These are phyloP conservation scores for Leptographium radiaticola DNA, from an alignment of 2,329 filamentous ascomycete species.

Conservation along the genomic window DNA sequence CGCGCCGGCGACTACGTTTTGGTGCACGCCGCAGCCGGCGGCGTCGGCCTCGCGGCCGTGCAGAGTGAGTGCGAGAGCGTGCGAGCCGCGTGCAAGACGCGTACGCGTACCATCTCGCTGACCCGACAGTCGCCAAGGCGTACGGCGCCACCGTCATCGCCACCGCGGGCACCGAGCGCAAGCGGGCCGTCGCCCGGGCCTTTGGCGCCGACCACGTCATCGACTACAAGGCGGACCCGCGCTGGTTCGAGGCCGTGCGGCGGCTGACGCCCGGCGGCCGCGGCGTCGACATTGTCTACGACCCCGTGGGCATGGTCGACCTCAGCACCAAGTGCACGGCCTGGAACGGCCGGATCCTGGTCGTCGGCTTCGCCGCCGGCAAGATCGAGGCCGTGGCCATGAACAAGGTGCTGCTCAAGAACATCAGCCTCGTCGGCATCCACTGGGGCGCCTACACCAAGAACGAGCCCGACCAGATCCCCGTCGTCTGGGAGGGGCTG, in stretches of 20 bases:
- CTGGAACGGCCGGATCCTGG: slow-evolving; percentile 80
- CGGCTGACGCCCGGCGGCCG: slow-evolving; percentile 57
- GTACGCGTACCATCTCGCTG: not conserved
- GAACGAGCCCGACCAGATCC: slow-evolving; percentile 58
- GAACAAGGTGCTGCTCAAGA: slow-evolving; percentile 88
- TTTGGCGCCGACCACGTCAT: slow-evolving; percentile 80
- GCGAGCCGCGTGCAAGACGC: not conserved
- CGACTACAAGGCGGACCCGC: slow-evolving; percentile 55
- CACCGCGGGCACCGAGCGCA: slow-evolving; percentile 69
- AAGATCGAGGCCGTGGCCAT: slow-evolving; percentile 83
- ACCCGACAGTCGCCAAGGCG: slow-evolving; percentile 60
- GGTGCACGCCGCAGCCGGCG: slow-evolving; percentile 83
- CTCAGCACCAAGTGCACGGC: slow-evolving; percentile 80
- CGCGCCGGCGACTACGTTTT: slow-evolving; percentile 76
- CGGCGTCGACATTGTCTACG: slow-evolving; percentile 87
- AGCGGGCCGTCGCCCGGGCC: slow-evolving; percentile 62
- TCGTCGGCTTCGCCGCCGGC: slow-evolving; percentile 81
- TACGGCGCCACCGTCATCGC: slow-evolving; percentile 87
- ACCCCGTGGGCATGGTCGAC: slow-evolving; percentile 84
- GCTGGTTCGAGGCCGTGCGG: slow-evolving; percentile 59
- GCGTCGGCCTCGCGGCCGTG: slow-evolving; percentile 81
- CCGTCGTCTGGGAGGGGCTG: slow-evolving; percentile 69
- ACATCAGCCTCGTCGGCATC: slow-evolving; percentile 77
- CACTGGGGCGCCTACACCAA: slow-evolving; percentile 81
- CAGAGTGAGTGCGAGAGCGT: slow-evolving; percentile 39